Evolutionary conservation across 306 rosid genomes (phyloP).

Genomic region (Vicia sativa): DNA sequence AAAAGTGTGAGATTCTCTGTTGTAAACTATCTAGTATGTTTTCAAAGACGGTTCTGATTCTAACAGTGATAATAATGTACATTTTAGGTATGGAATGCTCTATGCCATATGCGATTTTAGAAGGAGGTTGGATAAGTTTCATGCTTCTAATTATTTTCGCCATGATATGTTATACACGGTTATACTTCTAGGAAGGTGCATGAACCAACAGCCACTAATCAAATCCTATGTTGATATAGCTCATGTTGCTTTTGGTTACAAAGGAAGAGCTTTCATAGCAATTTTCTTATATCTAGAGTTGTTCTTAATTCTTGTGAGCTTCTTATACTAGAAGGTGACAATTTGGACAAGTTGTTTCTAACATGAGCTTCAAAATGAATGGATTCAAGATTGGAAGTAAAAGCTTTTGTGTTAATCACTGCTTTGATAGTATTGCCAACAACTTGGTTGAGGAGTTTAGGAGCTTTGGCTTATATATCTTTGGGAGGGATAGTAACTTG

Average conservation of each 20-base stretch:
- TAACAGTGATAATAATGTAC: not conserved
- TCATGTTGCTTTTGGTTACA: conserved; percentile 57
- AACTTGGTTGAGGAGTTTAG: conserved; percentile 67
- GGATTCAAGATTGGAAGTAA: conserved; percentile 46
- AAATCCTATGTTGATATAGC: conserved; percentile 72
- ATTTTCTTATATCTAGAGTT: conserved; percentile 54
- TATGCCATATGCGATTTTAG: conserved; percentile 70
- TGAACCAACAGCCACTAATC: conserved; percentile 45
- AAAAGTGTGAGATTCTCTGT: too few species aligned
- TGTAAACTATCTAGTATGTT: too few species aligned
- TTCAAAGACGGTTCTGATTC: too few species aligned
- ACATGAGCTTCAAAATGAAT: conserved; percentile 41
- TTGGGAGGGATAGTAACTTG: conserved; percentile 63
- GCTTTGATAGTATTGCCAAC: conserved; percentile 63
- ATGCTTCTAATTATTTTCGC: conserved; percentile 52
- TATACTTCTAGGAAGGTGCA: conserved; percentile 60
- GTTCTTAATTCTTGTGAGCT: conserved; percentile 56
- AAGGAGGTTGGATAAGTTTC: conserved; percentile 82
- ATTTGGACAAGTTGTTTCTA: conserved; percentile 56
- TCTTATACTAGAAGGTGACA: conserved; percentile 77
- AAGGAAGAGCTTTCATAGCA: conserved; percentile 55
- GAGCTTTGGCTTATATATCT: conserved; percentile 62
- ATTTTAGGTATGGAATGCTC: conserved; percentile 76
- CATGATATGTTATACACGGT: conserved; percentile 65
- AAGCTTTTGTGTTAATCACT: conserved; percentile 50